Percentiles rank a stretch among this genome's conserved stretches.
Evolutionary conservation across 2,329 filamentous ascomycete species (phyloP).

Genomic region (Ramichloridium luteum): DNA sequence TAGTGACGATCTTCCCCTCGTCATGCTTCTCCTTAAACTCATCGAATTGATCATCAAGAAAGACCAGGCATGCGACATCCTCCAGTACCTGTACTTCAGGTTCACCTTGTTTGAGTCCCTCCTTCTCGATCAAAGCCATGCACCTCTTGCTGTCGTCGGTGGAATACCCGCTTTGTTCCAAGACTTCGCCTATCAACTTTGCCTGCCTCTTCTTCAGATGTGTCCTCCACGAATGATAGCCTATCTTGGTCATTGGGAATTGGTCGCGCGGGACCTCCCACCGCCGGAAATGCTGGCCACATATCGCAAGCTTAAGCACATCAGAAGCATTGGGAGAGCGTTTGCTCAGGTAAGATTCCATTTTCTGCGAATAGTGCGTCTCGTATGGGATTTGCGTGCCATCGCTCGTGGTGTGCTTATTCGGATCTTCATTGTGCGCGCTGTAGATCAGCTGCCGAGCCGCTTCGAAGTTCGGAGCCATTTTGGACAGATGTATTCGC

Average conservation of each 20-base stretch:
- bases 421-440: conserved; percentile 58
- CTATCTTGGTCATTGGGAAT: conserved; percentile 61
- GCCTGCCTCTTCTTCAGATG: conserved; percentile 62
- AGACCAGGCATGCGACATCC: conserved; percentile 78
- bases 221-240: conserved; percentile 71
- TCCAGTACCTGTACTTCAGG: conserved; percentile 64
- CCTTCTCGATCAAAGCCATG: conserved; percentile 64
- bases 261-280: conserved; percentile 68
- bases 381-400: conserved; percentile 53
- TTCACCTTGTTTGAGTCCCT: conserved; percentile 51
- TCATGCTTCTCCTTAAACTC: conserved; percentile 61
- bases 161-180: conserved; percentile 38
- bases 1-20: conserved; percentile 63
- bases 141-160: conserved; percentile 48
- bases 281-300: conserved; percentile 73
- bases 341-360: conserved; percentile 58
- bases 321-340: conserved; percentile 52
- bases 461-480: conserved; percentile 27
- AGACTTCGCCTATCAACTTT: conserved; percentile 44
- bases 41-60: conserved; percentile 77
- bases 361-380: conserved; percentile 68
- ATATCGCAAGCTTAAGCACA: conserved; percentile 59
- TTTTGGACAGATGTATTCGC: conserved; percentile 2
- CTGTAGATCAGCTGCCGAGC: conserved; percentile 58
- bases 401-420: conserved; percentile 35